Conservation (phyloP, 1,284 basidiomycete species). For the Irpex sp. region DNA sequence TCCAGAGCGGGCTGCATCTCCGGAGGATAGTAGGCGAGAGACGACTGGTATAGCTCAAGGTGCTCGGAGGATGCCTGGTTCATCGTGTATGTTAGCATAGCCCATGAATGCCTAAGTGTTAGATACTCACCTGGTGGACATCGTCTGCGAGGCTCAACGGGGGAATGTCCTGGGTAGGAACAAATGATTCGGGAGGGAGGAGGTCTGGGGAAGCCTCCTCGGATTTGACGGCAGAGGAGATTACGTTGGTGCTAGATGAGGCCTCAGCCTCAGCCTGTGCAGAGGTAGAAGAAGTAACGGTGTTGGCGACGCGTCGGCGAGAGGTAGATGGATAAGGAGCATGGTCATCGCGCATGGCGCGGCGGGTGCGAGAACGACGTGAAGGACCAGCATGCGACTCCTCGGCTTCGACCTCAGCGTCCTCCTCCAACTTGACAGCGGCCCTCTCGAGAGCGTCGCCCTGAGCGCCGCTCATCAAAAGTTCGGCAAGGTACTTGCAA, state of each 20-base stretch:
- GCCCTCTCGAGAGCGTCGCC: constrained; percentile 33
- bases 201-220: not conserved
- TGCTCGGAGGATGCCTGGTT: not conserved
- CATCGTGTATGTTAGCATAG: not conserved
- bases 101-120: not conserved
- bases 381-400: not conserved
- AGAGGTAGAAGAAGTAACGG: not conserved
- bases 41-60: not conserved
- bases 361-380: not conserved
- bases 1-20: not conserved
- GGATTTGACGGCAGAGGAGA: not conserved
- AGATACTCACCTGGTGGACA: not conserved
- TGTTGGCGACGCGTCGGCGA: not conserved
- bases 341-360: not conserved
- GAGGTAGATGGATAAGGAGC: not conserved
- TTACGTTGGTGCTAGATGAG: not conserved
- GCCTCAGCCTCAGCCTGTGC: not conserved
- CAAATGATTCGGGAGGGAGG: constrained; percentile 24
- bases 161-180: constrained; percentile 38
- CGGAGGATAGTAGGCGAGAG: not conserved
- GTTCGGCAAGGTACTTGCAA: constrained; percentile 40
- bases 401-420: not conserved
- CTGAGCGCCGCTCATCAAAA: constrained; percentile 38
- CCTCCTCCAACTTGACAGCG: constrained; percentile 19
- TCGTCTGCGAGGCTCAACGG: constrained; percentile 28